Conservation (phyloP, 2,329 filamentous ascomycete species). For the Lasiodiplodia theobromae region DNA sequence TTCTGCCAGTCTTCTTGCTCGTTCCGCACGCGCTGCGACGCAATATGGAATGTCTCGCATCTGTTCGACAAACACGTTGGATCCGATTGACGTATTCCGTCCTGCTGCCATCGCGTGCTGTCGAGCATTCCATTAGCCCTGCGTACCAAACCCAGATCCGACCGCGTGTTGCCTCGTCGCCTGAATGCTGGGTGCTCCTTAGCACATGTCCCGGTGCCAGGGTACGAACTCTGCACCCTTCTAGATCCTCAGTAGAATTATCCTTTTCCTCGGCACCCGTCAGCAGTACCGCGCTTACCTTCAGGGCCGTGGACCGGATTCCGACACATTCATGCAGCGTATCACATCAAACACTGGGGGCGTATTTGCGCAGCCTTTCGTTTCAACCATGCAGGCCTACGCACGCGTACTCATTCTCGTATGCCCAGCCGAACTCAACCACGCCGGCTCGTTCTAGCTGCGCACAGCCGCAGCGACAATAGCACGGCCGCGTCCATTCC, state of each 20-base stretch:
- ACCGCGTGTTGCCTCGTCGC: conserved; percentile 8
- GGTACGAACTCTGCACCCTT: conserved; percentile 1
- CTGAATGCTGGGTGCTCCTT: conserved; percentile 14
- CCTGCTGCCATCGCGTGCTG: not conserved
- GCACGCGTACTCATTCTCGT: not conserved
- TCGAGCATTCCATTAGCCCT: conserved; percentile 11
- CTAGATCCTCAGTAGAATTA: conserved; percentile 19
- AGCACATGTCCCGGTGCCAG: conserved; percentile 1
- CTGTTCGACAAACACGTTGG: not conserved
- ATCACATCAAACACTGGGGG: not conserved
- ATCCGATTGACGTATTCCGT: too few species aligned
- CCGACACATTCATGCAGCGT: conserved; percentile 12
- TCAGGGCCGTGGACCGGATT: not conserved
- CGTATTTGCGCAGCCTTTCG: not conserved
- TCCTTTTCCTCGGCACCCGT: not conserved
- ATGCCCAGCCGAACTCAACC: not conserved
- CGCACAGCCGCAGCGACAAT: conserved; percentile 4
- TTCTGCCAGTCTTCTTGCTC: not conserved
- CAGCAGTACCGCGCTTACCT: not conserved
- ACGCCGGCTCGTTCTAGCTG: not conserved
- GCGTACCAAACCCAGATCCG: conserved; percentile 15
- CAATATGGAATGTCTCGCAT: not conserved
- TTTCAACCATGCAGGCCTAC: conserved; percentile 14
- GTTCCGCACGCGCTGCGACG: not conserved
- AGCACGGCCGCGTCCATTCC: conserved; percentile 4